Base-by-base conservation (phyloP, 1,139 yeast species). In the Hemisphaericaspora subhashii region DNA sequence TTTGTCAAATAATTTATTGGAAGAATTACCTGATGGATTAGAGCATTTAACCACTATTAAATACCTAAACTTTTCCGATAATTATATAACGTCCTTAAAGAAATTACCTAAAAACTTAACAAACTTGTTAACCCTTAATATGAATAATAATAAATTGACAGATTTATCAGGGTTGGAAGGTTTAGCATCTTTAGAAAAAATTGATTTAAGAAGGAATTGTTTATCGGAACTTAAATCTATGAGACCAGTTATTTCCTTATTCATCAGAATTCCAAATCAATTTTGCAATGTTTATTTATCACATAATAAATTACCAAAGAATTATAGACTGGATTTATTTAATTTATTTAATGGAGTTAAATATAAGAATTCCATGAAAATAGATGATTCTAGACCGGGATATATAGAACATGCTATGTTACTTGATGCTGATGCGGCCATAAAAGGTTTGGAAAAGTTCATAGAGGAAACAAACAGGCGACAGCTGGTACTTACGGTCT, bases 351-450 rank as follows among this genome's bases (percentile, higher is more conserved):
- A 80, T 48, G 83, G 83, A 11, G 74, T 76, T 20, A 74, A 69
- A 39, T 73, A 68, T 43, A 63, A 65, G 28, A 78, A 75, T 42
- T 55, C 56, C 15, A 56, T 79, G 44, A 69, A 74, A 48, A 72
- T 81, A 36, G 86, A 81, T 53, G 86, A 82, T 40, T 76, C 83
- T 8, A 60, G 74, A 42, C 86, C 86, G 0, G 86, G 86, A 1
- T 73, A 81, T 43, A 76, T 81, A 55, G 86, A 81, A 57, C 69
- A 77, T 36, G 75, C 83, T 13, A 52, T 76, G 52, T 54, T 78
- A 24, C 58, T 77, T 39, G 84, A 78, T 48, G 63, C 72, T 3
- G 79, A 74, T 42, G 62, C 66, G 8, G 75, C 83, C 0, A 59
- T 62, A 38, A 57, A 67, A 50, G 62, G 62, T 35, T 62, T 76